Evolutionary conservation across 169 alveolate genomes (phyloP).

Genomic region (Ichthyophthirius multifiliis): DNA sequence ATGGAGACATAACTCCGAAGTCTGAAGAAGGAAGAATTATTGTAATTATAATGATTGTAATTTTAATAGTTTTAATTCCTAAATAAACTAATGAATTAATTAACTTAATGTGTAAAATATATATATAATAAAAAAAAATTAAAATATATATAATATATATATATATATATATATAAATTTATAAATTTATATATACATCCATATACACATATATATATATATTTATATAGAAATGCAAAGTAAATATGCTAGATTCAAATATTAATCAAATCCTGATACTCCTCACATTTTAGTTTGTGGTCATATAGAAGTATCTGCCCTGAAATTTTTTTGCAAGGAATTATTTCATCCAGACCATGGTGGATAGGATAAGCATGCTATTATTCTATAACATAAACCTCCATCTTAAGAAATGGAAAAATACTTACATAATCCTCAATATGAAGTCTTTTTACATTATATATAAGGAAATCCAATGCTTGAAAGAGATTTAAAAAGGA

Average conservation of each 20-base stretch:
- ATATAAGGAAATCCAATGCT: conserved; percentile 77
- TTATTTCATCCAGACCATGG: conserved; percentile 87
- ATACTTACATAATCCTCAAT: conserved; percentile 68
- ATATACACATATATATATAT: neutral
- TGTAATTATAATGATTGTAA: conserved; percentile 63
- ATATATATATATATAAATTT: too few species aligned
- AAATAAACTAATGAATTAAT: conserved; percentile 72
- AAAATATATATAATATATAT: neutral
- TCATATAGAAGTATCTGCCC: conserved; percentile 61
- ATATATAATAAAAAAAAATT: neutral
- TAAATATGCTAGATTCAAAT: conserved; percentile 70
- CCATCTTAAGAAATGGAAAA: conserved; percentile 73
- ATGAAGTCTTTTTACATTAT: conserved; percentile 69
- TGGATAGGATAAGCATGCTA: conserved; percentile 69
- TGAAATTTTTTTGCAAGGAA: conserved; percentile 80
- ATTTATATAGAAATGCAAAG: conserved; percentile 26
- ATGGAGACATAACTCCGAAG: conserved; percentile 80
- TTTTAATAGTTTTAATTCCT: conserved; percentile 71
- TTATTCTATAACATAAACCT: conserved; percentile 59
- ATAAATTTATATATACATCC: too few species aligned
- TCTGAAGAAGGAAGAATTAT: conserved; percentile 70
- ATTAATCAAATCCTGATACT: conserved; percentile 75
- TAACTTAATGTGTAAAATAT: conserved; percentile 48
- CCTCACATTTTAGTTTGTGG: conserved; percentile 84
- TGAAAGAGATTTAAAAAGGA: conserved; percentile 69